Evolutionary conservation across 2,329 filamentous ascomycete species (phyloP).

Genomic region (Fusarium phyllophilum): DNA sequence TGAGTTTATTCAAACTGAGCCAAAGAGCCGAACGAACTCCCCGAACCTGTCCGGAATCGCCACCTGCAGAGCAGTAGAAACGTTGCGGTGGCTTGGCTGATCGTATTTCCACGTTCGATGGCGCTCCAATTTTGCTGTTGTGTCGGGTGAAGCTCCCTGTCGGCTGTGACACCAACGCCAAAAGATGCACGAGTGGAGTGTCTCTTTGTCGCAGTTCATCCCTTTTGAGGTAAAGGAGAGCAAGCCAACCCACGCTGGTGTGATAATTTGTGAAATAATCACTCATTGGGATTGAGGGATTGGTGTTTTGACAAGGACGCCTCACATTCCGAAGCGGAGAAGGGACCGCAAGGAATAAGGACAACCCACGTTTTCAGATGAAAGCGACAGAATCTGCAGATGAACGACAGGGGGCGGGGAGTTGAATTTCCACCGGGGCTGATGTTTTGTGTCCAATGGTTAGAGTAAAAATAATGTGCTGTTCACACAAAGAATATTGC

Average conservation of each 20-base stretch:
- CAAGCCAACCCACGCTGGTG: constrained; percentile 8
- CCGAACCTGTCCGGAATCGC: constrained; percentile 25
- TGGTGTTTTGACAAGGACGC: background rate
- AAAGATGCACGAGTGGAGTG: constrained; percentile 17
- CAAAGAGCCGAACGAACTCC: constrained; percentile 26
- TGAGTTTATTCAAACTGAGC: background rate
- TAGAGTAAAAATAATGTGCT: background rate
- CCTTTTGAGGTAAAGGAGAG: constrained; percentile 11
- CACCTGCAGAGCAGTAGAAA: constrained; percentile 3
- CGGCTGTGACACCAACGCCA: constrained; percentile 3
- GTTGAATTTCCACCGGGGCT: constrained; percentile 17
- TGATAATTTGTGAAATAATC: constrained; percentile 19
- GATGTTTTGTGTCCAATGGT: background rate
- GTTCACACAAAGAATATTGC: background rate
- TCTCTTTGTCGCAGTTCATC: constrained; percentile 8
- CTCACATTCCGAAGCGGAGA: constrained; percentile 15
- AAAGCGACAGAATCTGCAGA: constrained; percentile 20
- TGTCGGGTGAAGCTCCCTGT: constrained; percentile 2
- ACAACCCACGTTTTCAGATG: constrained; percentile 21
- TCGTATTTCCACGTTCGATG: constrained; percentile 21
- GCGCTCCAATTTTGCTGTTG: constrained; percentile 13
- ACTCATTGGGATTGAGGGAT: constrained; percentile 20
- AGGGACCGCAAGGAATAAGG: constrained; percentile 20
- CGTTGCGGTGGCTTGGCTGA: background rate
- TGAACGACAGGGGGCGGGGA: constrained; percentile 35